Evolutionary conservation across 495 filamentous ascomycete genomes (phyloP).

Genomic region (Darksidea phi): DNA sequence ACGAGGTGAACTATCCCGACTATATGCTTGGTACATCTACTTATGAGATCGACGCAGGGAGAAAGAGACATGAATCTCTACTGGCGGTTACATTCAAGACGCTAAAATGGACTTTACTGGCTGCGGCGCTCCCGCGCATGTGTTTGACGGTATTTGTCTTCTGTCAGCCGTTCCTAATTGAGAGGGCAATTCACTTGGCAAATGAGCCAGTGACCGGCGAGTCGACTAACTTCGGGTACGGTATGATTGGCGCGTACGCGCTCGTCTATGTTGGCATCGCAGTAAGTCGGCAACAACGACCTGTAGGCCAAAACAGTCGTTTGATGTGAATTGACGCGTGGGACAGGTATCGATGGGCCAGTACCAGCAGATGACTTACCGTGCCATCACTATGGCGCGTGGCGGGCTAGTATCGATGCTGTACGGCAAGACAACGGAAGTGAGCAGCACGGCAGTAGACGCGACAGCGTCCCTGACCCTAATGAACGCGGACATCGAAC

Average conservation of each 20-base stretch:
- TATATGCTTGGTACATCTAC: too few relatives aligned
- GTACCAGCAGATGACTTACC: conserved; percentile 57
- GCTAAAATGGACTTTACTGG: conserved; percentile 14
- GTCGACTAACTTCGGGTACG: conserved; percentile 52
- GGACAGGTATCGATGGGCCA: conserved; percentile 9
- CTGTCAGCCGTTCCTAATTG: conserved; percentile 62
- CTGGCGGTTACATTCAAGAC: background rate
- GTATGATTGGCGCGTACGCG: conserved; percentile 60
- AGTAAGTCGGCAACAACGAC: conserved; percentile 35
- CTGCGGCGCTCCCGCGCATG: conserved; percentile 51
- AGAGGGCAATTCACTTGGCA: conserved; percentile 45
- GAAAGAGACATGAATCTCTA: background rate
- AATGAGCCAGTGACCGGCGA: conserved; percentile 37
- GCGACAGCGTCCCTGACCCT: conserved; percentile 57
- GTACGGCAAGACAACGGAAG: conserved; percentile 52
- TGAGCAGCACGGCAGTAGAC: conserved; percentile 48
- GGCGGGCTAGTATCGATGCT: conserved; percentile 58
- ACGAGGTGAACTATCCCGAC: too few relatives aligned
- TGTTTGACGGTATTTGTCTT: conserved; percentile 58
- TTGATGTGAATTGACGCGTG: too few relatives aligned
- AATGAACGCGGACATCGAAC: conserved; percentile 54
- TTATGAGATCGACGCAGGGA: too few relatives aligned
- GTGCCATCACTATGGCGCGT: conserved; percentile 57
- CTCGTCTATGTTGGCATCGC: conserved; percentile 62
- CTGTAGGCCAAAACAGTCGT: too few relatives aligned